A percentile compares a stretch with the other conserved stretches of the same genome.
These are phyloP conservation scores for Atkinsonella texensis DNA, from an alignment of 2,329 filamentous ascomycete genomes.

Conservation along the genomic window DNA sequence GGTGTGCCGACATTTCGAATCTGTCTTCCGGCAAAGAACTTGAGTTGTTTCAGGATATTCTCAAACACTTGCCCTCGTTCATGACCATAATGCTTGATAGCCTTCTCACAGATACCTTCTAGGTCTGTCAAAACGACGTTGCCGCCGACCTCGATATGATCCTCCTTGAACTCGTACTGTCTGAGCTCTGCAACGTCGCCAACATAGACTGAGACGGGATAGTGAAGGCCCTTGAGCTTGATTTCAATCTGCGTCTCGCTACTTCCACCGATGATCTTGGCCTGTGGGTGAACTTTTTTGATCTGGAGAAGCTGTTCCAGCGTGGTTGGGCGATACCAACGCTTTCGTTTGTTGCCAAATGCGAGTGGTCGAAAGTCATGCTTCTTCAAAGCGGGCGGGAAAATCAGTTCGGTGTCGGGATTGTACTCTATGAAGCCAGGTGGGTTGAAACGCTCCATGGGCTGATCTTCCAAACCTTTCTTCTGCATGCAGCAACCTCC, in stretches of 20 bases:
- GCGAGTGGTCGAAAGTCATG: constrained; percentile 70
- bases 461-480: constrained; percentile 33
- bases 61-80: constrained; percentile 65
- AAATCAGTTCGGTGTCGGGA: constrained; percentile 88
- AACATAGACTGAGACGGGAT: constrained; percentile 80
- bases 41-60: constrained; percentile 88
- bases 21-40: constrained; percentile 88
- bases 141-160: constrained; percentile 81
- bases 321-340: constrained; percentile 84
- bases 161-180: constrained; percentile 66
- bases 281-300: constrained; percentile 70
- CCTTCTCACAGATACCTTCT: constrained; percentile 71
- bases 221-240: constrained; percentile 92
- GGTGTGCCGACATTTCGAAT: constrained; percentile 97
- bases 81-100: constrained; percentile 65
- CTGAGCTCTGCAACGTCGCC: constrained; percentile 86
- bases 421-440: constrained; percentile 93
- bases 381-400: constrained; percentile 74
- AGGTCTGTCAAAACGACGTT: constrained; percentile 89
- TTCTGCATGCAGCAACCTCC: constrained; percentile 59
- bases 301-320: constrained; percentile 82
- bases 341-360: constrained; percentile 90
- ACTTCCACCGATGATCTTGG: constrained; percentile 91
- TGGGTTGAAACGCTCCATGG: constrained; percentile 61
- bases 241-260: constrained; percentile 97